Percentiles rank a stretch among this genome's conserved stretches.
Evolutionary conservation across 805 yeast species (phyloP).

Genomic region (Ascoidea tarda): DNA sequence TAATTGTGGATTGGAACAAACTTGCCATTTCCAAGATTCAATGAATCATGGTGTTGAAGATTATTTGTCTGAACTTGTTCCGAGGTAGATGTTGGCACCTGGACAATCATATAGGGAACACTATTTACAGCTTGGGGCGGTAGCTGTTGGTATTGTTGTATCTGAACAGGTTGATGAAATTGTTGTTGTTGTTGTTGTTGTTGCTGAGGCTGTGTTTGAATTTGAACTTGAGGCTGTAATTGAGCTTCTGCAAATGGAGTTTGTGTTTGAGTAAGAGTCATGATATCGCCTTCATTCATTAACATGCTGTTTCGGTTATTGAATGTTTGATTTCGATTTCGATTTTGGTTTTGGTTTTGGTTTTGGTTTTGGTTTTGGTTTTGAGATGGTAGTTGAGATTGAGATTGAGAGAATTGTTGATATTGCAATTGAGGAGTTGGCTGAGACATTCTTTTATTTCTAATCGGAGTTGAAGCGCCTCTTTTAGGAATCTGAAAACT

Average conservation of each 20-base stretch:
- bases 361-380: neutral
- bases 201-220: neutral
- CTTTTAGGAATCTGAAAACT: neutral
- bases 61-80: neutral
- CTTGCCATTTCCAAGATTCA: neutral
- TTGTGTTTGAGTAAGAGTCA: neutral
- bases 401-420: neutral
- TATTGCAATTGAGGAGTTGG: neutral
- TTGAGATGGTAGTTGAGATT: neutral
- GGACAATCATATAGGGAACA: neutral
- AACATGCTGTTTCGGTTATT: too few species aligned
- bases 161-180: slow-evolving; percentile 2
- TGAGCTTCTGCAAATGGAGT: neutral
- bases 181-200: slow-evolving; percentile 4
- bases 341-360: neutral
- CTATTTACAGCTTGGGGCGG: neutral
- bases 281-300: too few species aligned
- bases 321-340: neutral
- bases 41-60: neutral
- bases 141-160: slow-evolving; percentile 10
- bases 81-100: neutral
- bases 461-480: slow-evolving; percentile 1
- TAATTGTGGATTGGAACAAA: neutral
- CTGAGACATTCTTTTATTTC: neutral
- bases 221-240: neutral